Base-by-base conservation (phyloP, 768 basidiomycete species). In the Tylopilus vinaceipallidus region DNA sequence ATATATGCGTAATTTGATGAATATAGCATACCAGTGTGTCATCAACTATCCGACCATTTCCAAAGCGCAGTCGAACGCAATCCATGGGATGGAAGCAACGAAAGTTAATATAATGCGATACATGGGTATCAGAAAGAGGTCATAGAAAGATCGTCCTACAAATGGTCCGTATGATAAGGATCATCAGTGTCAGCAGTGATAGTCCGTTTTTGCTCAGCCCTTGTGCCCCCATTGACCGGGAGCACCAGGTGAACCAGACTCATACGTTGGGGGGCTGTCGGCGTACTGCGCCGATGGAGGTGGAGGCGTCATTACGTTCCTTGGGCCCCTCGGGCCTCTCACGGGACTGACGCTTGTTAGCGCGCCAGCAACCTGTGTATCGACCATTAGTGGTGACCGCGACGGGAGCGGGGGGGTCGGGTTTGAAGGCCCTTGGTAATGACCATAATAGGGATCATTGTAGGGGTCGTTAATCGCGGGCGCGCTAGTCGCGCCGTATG, bases 251-350 rank as follows among this genome's bases (percentile, higher is more conserved):
- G 71, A 61, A 17, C 78, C 80, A 14, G 73, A 71, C 23, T 89
- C 86, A 60, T 90, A 90, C 44, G 68, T 73, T 24, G 88, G 87
- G 13, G 88, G 88, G 30, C 69, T 74, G 16, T 88, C 87, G 14
- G 78, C 68, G 41, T 74, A 70, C 26, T 45, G 47, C 27, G n/a
- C 38, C 12, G 45, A 36, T 27, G 52, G 42, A 34, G 41, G 16
- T 13, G 64, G 59, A 47, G 67, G 66, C 7, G 60, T 48, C 56
- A 60, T 61, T 10, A 59, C 46, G 38, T 56, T 60, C 30, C 71
- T 70, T 14, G 68, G 73, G 9, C 69, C 56, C 53, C 72, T 64
- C 3, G 78, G 76, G 3, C 77, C 77, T 45, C 60, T 74, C 34
- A 75, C 59, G 27, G 79, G 77, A 60, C 71, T 78, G 3, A 59